phyloP scores from a whole-genome alignment of 768 basidiomycete genomes.

The Xerocomus brunneocitrinus region DNA sequence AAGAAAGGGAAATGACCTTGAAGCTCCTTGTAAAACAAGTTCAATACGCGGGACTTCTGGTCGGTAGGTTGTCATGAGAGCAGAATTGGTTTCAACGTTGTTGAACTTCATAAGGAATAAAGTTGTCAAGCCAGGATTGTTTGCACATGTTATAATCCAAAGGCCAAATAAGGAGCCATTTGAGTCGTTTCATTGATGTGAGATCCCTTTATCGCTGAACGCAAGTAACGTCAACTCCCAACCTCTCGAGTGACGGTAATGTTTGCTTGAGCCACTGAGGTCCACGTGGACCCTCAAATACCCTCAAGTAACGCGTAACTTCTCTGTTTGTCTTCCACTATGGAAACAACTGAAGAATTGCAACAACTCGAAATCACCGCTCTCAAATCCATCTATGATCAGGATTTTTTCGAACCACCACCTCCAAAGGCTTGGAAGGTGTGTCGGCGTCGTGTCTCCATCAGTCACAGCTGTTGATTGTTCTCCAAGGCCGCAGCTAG shows the following conservation, averaged over 20 bases:
- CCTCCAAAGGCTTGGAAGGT: slow-evolving; percentile 86
- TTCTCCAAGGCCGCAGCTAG: slow-evolving; percentile 54
- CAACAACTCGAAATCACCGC: slow-evolving; percentile 70
- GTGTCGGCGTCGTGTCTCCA: slow-evolving; percentile 7
- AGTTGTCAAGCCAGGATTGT: slow-evolving; percentile 4
- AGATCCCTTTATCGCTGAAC: slow-evolving; percentile 7
- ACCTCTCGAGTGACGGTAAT: slow-evolving; percentile 36
- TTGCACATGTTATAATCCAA: slow-evolving; percentile 18
- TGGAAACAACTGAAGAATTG: slow-evolving; percentile 73
- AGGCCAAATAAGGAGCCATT: slow-evolving; percentile 14
- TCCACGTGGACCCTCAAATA: slow-evolving; percentile 58
- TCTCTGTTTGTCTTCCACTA: slow-evolving; percentile 31
- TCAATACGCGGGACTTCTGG: too few species aligned
- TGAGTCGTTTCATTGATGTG: slow-evolving; percentile 5
- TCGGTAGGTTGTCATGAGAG: too few species aligned
- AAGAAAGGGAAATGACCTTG: too few species aligned
- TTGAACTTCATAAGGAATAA: too few species aligned
- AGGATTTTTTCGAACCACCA: slow-evolving; percentile 69
- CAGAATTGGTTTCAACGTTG: too few species aligned
- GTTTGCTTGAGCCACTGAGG: slow-evolving; percentile 75
- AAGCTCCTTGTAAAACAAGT: too few species aligned
- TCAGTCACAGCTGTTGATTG: slow-evolving; percentile 1
- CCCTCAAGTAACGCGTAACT: slow-evolving; percentile 45
- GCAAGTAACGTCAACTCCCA: background rate
- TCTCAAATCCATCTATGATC: slow-evolving; percentile 74